Percentiles rank a stretch among this genome's conserved stretches.
These are phyloP conservation scores for Mesembryanthemum crystallinum DNA, from an alignment of 148 eudicot species.

Conservation along the genomic window DNA sequence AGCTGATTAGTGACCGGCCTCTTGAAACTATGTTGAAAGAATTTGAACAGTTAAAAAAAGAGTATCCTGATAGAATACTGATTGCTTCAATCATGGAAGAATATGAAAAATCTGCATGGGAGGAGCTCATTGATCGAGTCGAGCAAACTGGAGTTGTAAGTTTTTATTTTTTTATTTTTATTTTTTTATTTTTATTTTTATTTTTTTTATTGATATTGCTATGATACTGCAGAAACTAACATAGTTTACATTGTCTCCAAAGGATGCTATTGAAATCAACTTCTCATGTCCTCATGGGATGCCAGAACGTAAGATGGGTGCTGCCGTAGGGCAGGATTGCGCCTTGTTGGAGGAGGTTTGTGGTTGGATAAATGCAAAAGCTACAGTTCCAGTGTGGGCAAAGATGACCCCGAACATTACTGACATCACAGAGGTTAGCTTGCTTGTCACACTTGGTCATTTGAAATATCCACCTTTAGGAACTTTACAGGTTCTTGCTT, in stretches of 20 bases:
- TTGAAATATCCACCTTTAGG: background rate
- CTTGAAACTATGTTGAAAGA: slow-evolving; percentile 94
- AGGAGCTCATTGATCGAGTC: slow-evolving; percentile 86
- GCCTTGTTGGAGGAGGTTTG: slow-evolving; percentile 80
- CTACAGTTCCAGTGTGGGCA: slow-evolving; percentile 98
- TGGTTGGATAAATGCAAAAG: slow-evolving; percentile 93
- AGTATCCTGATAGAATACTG: slow-evolving; percentile 89
- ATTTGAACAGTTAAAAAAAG: slow-evolving; percentile 80
- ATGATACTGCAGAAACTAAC: slow-evolving; percentile 12
- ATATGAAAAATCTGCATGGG: slow-evolving; percentile 88
- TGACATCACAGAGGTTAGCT: slow-evolving; percentile 77
- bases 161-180: no score
- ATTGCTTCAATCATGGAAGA: slow-evolving; percentile 99
- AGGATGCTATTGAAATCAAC: slow-evolving; percentile 95
- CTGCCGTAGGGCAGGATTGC: slow-evolving; percentile 98
- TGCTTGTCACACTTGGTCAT: slow-evolving; percentile 11
- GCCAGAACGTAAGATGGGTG: slow-evolving; percentile 99
- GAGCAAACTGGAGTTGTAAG: slow-evolving; percentile 97
- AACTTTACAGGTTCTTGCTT: background rate
- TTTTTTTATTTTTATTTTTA: no score
- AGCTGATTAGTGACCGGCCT: slow-evolving; percentile 97
- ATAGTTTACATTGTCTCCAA: slow-evolving; percentile 6
- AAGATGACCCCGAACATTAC: slow-evolving; percentile 98
- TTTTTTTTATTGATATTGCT: no score
- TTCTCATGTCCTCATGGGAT: slow-evolving; percentile 98